Conservation (phyloP, 192 early-diverging fungal species). For the Backusella parvicylindrica region DNA sequence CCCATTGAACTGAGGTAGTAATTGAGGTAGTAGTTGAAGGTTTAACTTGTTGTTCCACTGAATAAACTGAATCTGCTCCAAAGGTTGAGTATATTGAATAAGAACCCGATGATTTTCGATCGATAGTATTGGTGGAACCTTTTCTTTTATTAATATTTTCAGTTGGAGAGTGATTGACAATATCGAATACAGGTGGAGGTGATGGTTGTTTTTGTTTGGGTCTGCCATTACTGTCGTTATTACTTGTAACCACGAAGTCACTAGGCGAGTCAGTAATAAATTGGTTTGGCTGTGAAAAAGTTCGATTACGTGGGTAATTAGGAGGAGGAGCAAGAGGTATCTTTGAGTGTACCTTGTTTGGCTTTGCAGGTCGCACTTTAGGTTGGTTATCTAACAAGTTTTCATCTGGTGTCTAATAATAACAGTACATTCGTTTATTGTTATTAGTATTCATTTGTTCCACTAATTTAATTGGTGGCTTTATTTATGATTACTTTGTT, state of each 20-base stretch:
- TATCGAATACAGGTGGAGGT: neutral
- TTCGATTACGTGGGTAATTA: neutral
- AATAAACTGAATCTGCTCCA: slow-evolving; percentile 2
- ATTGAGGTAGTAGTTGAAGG: neutral
- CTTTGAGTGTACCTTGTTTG: neutral
- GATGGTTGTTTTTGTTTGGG: neutral
- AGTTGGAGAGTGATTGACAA: neutral
- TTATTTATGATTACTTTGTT: slow-evolving; percentile 12
- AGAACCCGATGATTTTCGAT: slow-evolving; percentile 10
- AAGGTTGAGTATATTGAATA: slow-evolving; percentile 20
- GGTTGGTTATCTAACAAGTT: slow-evolving; percentile 10
- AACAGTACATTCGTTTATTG: neutral
- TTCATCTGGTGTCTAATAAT: slow-evolving; percentile 1
- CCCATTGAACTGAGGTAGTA: neutral
- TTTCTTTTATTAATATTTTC: neutral
- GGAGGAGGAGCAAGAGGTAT: slow-evolving; percentile 22
- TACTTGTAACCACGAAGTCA: neutral
- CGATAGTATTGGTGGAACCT: neutral
- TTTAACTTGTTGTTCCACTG: neutral
- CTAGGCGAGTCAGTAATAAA: neutral
- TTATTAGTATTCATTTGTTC: neutral
- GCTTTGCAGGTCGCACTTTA: neutral
- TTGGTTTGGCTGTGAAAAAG: neutral
- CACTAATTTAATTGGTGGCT: slow-evolving; percentile 1
- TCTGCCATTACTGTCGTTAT: neutral